Percentiles rank a stretch among this genome's conserved stretches.
Conservation (phyloP, 345 rosid species). For the Populus nigra region DNA sequence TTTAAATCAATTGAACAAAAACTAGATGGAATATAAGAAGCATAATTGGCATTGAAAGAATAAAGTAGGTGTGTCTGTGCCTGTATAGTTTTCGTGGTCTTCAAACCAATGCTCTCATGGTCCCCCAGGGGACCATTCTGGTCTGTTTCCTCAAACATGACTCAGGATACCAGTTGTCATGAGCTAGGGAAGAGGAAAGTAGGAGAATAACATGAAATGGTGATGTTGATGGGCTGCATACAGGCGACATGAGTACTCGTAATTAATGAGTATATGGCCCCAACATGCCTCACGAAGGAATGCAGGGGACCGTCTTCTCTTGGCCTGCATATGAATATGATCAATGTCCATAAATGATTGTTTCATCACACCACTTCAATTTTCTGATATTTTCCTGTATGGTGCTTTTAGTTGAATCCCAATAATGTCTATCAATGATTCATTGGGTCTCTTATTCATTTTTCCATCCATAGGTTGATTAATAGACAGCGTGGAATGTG, state of each 20-base stretch:
- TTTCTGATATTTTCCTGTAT: neutral
- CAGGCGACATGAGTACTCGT: neutral
- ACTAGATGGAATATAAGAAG: neutral
- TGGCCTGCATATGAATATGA: neutral
- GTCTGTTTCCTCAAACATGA: slow-evolving; percentile 16
- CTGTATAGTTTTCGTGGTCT: neutral
- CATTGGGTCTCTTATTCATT: neutral
- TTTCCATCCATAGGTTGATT: neutral
- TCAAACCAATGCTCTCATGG: slow-evolving; percentile 1
- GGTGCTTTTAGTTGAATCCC: neutral
- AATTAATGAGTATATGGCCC: slow-evolving; percentile 14
- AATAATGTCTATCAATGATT: neutral
- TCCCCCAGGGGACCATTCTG: slow-evolving; percentile 21
- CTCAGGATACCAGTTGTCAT: slow-evolving; percentile 11
- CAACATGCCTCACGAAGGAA: neutral
- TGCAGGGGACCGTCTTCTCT: slow-evolving; percentile 5
- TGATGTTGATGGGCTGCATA: slow-evolving; percentile 14
- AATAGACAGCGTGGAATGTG: too few relatives aligned
- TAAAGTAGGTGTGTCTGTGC: neutral
- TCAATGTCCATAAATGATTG: slow-evolving; percentile 2
- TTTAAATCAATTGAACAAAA: neutral
- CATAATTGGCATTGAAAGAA: neutral
- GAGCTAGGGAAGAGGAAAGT: slow-evolving; percentile 3
- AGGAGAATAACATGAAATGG: slow-evolving; percentile 11
- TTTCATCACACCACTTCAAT: neutral